phyloP scores from a whole-genome alignment of 2,329 filamentous ascomycete genomes.

The Cylindrodendrum hubeiense region DNA sequence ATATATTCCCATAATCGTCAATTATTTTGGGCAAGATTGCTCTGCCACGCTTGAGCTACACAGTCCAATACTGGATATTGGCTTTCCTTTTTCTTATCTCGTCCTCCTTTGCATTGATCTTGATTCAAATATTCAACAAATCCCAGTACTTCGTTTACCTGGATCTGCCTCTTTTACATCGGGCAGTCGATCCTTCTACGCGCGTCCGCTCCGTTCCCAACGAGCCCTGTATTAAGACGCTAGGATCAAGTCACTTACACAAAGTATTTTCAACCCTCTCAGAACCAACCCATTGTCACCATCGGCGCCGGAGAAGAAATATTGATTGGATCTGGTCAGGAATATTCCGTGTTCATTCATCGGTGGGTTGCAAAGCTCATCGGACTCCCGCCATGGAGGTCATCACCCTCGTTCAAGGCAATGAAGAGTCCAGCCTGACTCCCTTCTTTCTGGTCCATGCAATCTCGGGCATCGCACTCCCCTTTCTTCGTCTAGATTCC shows the following conservation, averaged over 20 bases:
- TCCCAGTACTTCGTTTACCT: background rate
- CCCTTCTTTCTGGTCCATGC: slow-evolving; percentile 40
- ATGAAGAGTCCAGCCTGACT: slow-evolving; percentile 32
- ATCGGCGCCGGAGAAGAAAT: background rate
- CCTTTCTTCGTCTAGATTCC: slow-evolving; percentile 35
- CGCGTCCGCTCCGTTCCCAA: background rate
- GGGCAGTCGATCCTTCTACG: background rate
- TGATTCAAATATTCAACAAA: background rate
- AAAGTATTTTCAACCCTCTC: slow-evolving; percentile 19
- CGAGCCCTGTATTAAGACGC: background rate
- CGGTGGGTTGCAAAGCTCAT: slow-evolving; percentile 12
- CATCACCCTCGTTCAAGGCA: slow-evolving; percentile 38
- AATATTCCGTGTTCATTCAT: slow-evolving; percentile 3
- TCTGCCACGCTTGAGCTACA: slow-evolving; percentile 3
- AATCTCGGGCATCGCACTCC: slow-evolving; percentile 38
- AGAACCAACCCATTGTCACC: background rate
- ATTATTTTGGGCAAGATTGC: background rate
- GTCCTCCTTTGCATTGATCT: background rate
- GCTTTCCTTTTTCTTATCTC: slow-evolving; percentile 1
- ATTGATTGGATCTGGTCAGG: background rate
- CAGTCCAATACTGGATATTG: slow-evolving; percentile 21
- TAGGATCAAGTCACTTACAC: slow-evolving; percentile 5
- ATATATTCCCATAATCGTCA: slow-evolving; percentile 1
- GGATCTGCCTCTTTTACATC: background rate
- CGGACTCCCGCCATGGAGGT: slow-evolving; percentile 32